phyloP scores from a whole-genome alignment of 768 basidiomycete species.

The Aureoboletus auriporus region DNA sequence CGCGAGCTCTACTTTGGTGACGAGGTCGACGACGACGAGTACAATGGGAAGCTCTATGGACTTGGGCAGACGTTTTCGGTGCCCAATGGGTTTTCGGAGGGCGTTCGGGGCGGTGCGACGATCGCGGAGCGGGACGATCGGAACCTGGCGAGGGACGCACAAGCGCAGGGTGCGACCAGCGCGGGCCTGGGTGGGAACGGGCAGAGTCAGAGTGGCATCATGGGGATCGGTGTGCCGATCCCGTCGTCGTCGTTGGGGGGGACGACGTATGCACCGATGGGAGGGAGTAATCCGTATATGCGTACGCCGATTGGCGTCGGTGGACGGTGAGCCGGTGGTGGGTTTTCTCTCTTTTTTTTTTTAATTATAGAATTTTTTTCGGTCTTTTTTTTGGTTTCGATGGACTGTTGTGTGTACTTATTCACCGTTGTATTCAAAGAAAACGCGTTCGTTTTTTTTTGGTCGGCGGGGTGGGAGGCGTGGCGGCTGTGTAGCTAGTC shows the following conservation, averaged over 20 bases:
- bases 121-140: conserved; percentile 48
- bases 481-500: no score
- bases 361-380: no score
- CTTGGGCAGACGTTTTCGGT: conserved; percentile 75
- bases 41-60: conserved; percentile 80
- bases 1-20: conserved; percentile 89
- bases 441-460: neutral
- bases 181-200: neutral
- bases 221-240: conserved; percentile 44
- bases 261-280: conserved; percentile 58
- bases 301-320: conserved; percentile 56
- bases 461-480: no score
- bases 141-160: conserved; percentile 41
- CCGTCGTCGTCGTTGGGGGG: conserved; percentile 38
- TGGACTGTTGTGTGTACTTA: conserved; percentile 29
- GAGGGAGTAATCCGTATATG: conserved; percentile 59
- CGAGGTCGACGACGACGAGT: conserved; percentile 78
- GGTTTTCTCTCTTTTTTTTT: no score
- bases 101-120: conserved; percentile 68
- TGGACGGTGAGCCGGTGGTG: conserved; percentile 35
- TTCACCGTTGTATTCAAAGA: conserved; percentile 23
- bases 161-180: conserved; percentile 40
- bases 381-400: neutral
- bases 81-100: conserved; percentile 63
- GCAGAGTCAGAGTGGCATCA: conserved; percentile 38